Base-by-base conservation (phyloP, 805 yeast species). In the Candida schatavii region DNA sequence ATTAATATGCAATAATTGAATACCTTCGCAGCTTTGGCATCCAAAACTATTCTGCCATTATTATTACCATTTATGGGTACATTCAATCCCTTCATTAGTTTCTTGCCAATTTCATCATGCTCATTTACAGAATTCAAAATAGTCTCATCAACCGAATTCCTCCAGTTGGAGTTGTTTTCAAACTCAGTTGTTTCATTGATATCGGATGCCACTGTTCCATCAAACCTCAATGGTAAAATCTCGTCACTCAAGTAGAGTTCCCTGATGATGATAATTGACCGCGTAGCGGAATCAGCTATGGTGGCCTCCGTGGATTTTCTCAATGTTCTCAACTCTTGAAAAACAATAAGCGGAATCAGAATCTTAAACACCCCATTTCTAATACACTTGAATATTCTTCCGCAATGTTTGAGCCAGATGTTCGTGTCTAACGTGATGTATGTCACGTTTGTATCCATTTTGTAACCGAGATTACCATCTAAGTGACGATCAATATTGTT, bases 331-430 rank as follows among this genome's bases (percentile, higher is more conserved):
- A 85, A 64, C 54, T 85, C 93, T 64, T 85, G 91, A 55, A 85
- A 85, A 4, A 85, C 88, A 15, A 86, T 81, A 44, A 85, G 65
- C 32, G 93, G 90, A 3, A 85, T 78, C 50, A 81, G 76, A 19
- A 81, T 65, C 46, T 73, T 78, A 45, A 85, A 71, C 2, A 83
- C 75, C 11, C 71, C 73, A 48, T 77, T 76, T 25, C 82, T 70
- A 10, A 83, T 75, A 50, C 87, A 78, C 56, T 85, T 85, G 63
- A 74, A 85, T 17, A 85, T 69, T 46, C 83, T 73, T 2, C 91
- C 95, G 57, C 89, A 84, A 54, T 84, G 90, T 52, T 85, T 83
- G 48, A 85, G 64, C 90, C 91, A 85, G 43, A 84, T 78, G 48
- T 86, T 85, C 2, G 93, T 85, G 60, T 85, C 95, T 43, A 85